Conservation (phyloP, 441 rosid species). For the Hura crepitans region DNA sequence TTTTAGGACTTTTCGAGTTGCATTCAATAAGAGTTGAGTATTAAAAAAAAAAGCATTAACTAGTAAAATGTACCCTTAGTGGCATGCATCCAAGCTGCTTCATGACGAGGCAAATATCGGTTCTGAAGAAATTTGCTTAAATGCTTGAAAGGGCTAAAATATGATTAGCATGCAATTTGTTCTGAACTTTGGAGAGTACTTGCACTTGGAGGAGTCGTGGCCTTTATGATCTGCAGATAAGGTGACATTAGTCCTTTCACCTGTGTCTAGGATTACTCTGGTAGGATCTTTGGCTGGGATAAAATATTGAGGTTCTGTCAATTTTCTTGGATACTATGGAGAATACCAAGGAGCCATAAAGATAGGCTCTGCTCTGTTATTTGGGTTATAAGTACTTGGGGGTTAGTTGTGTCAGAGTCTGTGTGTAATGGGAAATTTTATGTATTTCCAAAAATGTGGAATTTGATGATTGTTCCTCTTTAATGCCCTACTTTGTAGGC, state of each 20-base stretch:
- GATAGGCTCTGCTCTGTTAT: background rate
- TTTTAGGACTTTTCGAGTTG: background rate
- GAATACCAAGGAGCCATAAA: background rate
- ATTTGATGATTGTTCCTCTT: background rate
- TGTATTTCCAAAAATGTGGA: background rate
- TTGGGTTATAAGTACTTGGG: background rate
- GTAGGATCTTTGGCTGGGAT: background rate
- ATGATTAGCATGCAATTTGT: background rate
- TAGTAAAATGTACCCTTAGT: background rate
- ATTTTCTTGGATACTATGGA: background rate
- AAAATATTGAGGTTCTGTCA: background rate
- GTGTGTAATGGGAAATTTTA: background rate
- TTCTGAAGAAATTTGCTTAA: background rate
- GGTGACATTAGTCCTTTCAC: background rate
- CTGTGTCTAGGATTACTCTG: background rate
- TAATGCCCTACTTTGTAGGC: constrained; percentile 15
- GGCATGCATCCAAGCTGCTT: background rate
- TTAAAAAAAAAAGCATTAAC: background rate
- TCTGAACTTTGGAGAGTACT: background rate
- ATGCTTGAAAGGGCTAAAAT: background rate
- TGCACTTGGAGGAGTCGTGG: background rate
- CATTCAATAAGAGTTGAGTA: background rate
- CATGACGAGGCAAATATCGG: background rate
- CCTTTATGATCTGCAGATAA: background rate
- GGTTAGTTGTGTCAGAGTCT: background rate